Percentiles rank a stretch among this genome's conserved stretches.
phyloP scores from a whole-genome alignment of 768 basidiomycete species.

The Boletus barrowsii region DNA sequence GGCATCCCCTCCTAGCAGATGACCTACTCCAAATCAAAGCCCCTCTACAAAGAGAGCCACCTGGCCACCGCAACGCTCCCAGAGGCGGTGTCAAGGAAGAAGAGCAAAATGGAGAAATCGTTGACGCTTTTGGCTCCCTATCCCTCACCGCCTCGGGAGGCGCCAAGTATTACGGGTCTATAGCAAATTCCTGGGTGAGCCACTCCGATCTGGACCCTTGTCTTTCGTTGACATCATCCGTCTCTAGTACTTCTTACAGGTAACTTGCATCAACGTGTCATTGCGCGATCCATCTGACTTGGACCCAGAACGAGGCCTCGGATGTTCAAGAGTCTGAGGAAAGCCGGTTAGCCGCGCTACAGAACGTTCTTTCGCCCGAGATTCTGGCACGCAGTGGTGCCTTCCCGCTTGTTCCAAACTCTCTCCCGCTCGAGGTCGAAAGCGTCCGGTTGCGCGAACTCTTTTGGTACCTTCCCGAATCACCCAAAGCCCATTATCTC shows the following conservation, averaged over 20 bases:
- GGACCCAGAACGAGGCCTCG: conserved; percentile 52
- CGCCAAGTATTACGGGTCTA: conserved; percentile 74
- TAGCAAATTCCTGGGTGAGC: conserved; percentile 70
- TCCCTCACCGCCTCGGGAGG: conserved; percentile 69
- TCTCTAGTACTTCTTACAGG: conserved; percentile 71
- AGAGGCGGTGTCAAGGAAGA: conserved; percentile 53
- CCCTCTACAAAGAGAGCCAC: conserved; percentile 67
- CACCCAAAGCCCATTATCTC: conserved; percentile 58
- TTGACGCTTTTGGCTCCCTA: conserved; percentile 80
- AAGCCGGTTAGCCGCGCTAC: conserved; percentile 46
- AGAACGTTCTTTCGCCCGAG: conserved; percentile 56
- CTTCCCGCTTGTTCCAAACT: conserved; percentile 54
- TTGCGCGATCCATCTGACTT: conserved; percentile 9
- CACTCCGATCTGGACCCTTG: background rate
- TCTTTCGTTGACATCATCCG: conserved; percentile 6
- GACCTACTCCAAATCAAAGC: conserved; percentile 75
- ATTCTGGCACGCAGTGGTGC: conserved; percentile 63
- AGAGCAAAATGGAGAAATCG: conserved; percentile 61
- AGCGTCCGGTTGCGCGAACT: conserved; percentile 53
- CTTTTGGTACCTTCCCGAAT: conserved; percentile 67
- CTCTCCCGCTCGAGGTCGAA: conserved; percentile 37
- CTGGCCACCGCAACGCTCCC: conserved; percentile 37
- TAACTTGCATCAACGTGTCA: conserved; percentile 22
- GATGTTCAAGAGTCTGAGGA: conserved; percentile 52
- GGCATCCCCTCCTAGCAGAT: conserved; percentile 66